phyloP scores from a whole-genome alignment of 2,329 filamentous ascomycete species.

The Zasmidium citrigriseum region DNA sequence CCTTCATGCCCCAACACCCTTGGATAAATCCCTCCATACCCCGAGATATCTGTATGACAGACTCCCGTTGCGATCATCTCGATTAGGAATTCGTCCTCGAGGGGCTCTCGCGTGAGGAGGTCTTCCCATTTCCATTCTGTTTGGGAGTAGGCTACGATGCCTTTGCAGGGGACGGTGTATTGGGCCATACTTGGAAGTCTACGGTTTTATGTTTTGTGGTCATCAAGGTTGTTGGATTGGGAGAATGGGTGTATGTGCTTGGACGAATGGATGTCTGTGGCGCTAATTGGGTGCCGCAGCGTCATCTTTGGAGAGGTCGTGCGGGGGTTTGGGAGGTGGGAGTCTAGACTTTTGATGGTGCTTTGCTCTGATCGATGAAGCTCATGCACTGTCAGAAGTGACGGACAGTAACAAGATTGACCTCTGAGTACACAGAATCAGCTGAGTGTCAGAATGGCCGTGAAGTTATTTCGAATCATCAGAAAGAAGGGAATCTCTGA shows the following conservation, averaged over 20 bases:
- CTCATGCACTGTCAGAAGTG: too few relatives aligned
- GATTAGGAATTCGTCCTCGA: slow-evolving; percentile 49
- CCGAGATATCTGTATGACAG: slow-evolving; percentile 51
- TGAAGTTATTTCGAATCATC: too few relatives aligned
- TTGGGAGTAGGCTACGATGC: slow-evolving; percentile 31
- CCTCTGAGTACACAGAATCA: too few relatives aligned
- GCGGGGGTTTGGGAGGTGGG: background rate
- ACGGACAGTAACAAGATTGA: too few relatives aligned
- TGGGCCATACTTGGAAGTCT: slow-evolving; percentile 13
- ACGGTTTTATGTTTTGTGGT: background rate
- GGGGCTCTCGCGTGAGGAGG: slow-evolving; percentile 24
- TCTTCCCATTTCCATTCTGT: slow-evolving; percentile 23
- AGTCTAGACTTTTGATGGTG: background rate
- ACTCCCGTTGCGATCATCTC: slow-evolving; percentile 55
- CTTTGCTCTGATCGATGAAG: background rate
- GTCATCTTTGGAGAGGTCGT: background rate
- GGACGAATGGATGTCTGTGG: too few relatives aligned
- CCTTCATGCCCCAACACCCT: slow-evolving; percentile 30
- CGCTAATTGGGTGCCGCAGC: background rate
- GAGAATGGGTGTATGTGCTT: too few relatives aligned
- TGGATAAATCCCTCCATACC: slow-evolving; percentile 25
- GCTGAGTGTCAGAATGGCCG: too few relatives aligned
- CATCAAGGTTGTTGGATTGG: background rate
- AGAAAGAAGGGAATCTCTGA: too few relatives aligned
- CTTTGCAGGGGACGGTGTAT: slow-evolving; percentile 28